A percentile compares a stretch with the other conserved stretches of the same genome.
These are phyloP conservation scores for Penicillium salamii DNA, from an alignment of 495 filamentous ascomycete genomes.

Conservation along the genomic window DNA sequence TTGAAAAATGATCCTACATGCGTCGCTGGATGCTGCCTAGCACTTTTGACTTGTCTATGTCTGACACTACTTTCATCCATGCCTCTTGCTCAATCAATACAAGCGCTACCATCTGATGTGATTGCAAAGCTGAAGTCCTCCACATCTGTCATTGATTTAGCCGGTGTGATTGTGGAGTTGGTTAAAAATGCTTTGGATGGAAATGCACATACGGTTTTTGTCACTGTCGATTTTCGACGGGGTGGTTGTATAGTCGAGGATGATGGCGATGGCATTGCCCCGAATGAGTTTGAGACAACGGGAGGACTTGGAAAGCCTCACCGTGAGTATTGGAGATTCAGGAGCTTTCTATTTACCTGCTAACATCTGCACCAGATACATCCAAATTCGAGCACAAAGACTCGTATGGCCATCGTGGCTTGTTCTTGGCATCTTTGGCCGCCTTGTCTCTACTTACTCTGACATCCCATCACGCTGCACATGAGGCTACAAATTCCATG, in stretches of 20 bases:
- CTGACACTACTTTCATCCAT: constrained; percentile 6
- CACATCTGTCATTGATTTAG: constrained; percentile 68
- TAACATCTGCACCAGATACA: constrained; percentile 56
- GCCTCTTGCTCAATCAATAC: constrained; percentile 39
- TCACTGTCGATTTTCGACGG: constrained; percentile 71
- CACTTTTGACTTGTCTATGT: too few relatives aligned
- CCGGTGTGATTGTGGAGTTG: constrained; percentile 70
- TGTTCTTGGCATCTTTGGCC: constrained; percentile 74
- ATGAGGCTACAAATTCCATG: constrained; percentile 66
- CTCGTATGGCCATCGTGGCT: constrained; percentile 67
- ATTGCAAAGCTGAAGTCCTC: constrained; percentile 88
- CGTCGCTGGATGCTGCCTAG: too few relatives aligned
- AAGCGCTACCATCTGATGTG: constrained; percentile 69
- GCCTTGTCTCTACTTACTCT: constrained; percentile 75
- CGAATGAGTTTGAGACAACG: constrained; percentile 62
- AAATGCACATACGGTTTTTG: constrained; percentile 62
- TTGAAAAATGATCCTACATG: too few relatives aligned
- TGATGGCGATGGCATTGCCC: constrained; percentile 76
- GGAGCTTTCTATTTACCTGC: constrained; percentile 3
- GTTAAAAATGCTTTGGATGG: constrained; percentile 87
- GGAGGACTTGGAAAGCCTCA: constrained; percentile 76
- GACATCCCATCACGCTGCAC: constrained; percentile 66
- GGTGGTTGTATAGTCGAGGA: constrained; percentile 86
- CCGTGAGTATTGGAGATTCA: constrained; percentile 46
- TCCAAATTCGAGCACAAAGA: constrained; percentile 61